Base-by-base conservation (phyloP, 257 asterid species). In the Verbena officinalis region DNA sequence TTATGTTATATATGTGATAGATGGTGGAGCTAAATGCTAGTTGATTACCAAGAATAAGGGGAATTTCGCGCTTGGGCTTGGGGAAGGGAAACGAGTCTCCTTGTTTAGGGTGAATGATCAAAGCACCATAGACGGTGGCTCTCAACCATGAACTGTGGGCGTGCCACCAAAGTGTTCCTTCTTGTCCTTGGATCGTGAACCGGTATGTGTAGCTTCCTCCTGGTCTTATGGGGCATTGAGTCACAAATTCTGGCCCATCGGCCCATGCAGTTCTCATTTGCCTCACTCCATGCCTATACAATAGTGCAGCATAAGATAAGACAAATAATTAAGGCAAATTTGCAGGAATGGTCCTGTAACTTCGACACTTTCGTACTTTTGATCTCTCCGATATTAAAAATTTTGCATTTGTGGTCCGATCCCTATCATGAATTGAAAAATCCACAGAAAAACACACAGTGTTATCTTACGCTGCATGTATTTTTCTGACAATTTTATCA, bases 61-160 rank as follows among this genome's bases (percentile, higher is more conserved):
- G 81, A 16, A 84, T 75, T 73, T 91, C 96, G 13, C 81, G 84
- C 31, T 71, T 69, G 14, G 98, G 96, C 79, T 88, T 88, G 45
- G 91, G 72, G 69, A 88, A 91, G 1, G 98, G 98, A 65, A 86
- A 88, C 0, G 91, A 68, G 0, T 79, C 86, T 62, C 95, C 96
- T 49, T 67, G 71, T 62, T 55, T 83, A 8, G 98, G 98, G 43
- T 69, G 91, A 57, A 91, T 84, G 68, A 91, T 64, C 4, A 91
- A 15, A 30, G 88, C 98, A 2, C 98, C 98, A 14, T 91, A 91
- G 55, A 88, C 95, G 0, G 96, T 91, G 67, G 98, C 98, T 51
- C 98, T 73, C 56, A 91, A 91, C 98, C 98, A 91, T 1, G 98
- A 91, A 74, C 98, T 91, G 67, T 91, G 98, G 27, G 98, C 98